These are phyloP conservation scores for Saccharomyces hybrid DNA, from an alignment of 1,139 yeast species.

Conservation along the genomic window DNA sequence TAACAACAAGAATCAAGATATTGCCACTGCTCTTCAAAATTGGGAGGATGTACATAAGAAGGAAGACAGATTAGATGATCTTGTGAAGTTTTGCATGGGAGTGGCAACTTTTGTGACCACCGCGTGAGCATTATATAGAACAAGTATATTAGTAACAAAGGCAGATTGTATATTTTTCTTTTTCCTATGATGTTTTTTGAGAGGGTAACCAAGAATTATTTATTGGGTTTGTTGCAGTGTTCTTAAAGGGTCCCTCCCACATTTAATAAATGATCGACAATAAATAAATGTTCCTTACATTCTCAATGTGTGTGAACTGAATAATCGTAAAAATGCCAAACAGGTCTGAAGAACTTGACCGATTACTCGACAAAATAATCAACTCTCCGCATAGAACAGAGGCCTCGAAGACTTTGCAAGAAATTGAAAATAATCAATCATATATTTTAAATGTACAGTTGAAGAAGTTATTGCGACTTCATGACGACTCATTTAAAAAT, in stretches of 20 bases:
- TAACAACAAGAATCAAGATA: constrained; percentile 35
- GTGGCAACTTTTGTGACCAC: constrained; percentile 54
- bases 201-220: background rate
- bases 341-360: constrained; percentile 14
- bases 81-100: constrained; percentile 79
- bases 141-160: background rate
- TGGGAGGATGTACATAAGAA: constrained; percentile 47
- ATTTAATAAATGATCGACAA: background rate
- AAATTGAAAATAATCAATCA: constrained; percentile 23
- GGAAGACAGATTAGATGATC: constrained; percentile 50
- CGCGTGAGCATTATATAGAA: constrained; percentile 6
- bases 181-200: background rate
- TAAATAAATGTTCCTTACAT: background rate
- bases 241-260: background rate
- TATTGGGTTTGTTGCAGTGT: background rate
- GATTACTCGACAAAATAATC: constrained; percentile 15
- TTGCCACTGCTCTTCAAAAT: constrained; percentile 39
- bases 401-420: constrained; percentile 20
- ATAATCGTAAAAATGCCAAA: background rate
- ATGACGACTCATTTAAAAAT: constrained; percentile 23
- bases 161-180: background rate
- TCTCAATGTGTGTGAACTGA: background rate
- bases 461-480: constrained; percentile 21
- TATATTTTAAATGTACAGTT: constrained; percentile 27
- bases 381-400: constrained; percentile 20